A percentile compares a stretch with the other conserved stretches of the same genome.
These are phyloP conservation scores for Apiospora arundinis DNA, from an alignment of 2,329 filamentous ascomycete genomes.

Conservation along the genomic window DNA sequence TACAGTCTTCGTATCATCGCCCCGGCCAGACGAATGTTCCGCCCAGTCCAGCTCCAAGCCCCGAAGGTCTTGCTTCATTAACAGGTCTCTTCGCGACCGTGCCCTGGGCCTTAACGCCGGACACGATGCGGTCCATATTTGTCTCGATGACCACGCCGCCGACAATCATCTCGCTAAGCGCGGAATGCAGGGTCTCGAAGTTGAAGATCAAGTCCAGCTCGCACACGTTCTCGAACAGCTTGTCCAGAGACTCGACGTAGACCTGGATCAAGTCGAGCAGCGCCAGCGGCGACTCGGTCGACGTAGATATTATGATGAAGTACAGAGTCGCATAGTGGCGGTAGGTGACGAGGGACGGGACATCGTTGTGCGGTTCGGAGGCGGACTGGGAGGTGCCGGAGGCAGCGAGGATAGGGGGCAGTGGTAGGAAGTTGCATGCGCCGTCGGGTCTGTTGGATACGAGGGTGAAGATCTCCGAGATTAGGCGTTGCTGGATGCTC, in stretches of 20 bases:
- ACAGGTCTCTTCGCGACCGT: constrained; percentile 80
- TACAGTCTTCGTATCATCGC: constrained; percentile 27
- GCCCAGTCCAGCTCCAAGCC: constrained; percentile 57
- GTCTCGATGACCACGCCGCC: constrained; percentile 96
- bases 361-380: constrained; percentile 79
- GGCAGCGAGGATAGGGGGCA: constrained; percentile 68
- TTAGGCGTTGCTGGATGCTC: constrained; percentile 93
- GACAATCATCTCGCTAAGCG: constrained; percentile 91
- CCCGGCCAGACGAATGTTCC: constrained; percentile 63
- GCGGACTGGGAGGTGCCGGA: constrained; percentile 69
- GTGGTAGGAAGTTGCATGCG: constrained; percentile 95
- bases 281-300: constrained; percentile 93
- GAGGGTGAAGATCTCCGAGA: constrained; percentile 95
- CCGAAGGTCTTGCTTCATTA: constrained; percentile 65
- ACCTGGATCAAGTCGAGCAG: constrained; percentile 97
- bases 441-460: constrained; percentile 90
- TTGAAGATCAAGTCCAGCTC: constrained; percentile 99
- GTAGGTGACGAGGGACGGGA: constrained; percentile 95
- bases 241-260: constrained; percentile 93
- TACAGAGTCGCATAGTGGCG: constrained; percentile 97
- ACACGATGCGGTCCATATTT: constrained; percentile 84
- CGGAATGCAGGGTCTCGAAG: constrained; percentile 93
- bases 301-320: constrained; percentile 97
- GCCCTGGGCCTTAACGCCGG: constrained; percentile 80
- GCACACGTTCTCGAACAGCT: constrained; percentile 97